Percentiles rank a stretch among this genome's conserved stretches.
phyloP scores from a whole-genome alignment of 164 flowering plant genomes.

The Chloranthus sessilifolius region DNA sequence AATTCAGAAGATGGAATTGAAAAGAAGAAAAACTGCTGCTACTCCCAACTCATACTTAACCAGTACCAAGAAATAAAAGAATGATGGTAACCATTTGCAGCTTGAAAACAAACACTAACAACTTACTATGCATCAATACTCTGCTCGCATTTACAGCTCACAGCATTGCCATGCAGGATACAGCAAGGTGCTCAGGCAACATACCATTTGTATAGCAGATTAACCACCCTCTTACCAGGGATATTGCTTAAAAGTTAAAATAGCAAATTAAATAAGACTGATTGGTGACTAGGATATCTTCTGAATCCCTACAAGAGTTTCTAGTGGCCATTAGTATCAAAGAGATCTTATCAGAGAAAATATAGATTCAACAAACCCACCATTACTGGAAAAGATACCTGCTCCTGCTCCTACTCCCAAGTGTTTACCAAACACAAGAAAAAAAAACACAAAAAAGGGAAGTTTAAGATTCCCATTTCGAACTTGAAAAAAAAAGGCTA shows the following conservation, averaged over 20 bases:
- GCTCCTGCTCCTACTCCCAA: slow-evolving; percentile 17
- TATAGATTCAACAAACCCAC: slow-evolving; percentile 24
- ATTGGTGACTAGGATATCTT: slow-evolving; percentile 24
- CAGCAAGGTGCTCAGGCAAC: slow-evolving; percentile 20
- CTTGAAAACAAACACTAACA: slow-evolving; percentile 37
- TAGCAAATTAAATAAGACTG: slow-evolving; percentile 15
- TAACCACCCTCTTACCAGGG: slow-evolving; percentile 46
- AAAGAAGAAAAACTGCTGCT: slow-evolving; percentile 34
- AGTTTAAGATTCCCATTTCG: background rate
- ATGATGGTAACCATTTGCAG: slow-evolving; percentile 44
- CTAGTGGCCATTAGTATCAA: slow-evolving; percentile 5
- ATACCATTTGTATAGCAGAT: slow-evolving; percentile 14
- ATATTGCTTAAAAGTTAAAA: slow-evolving; percentile 17
- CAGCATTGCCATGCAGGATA: slow-evolving; percentile 43
- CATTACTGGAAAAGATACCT: slow-evolving; percentile 24
- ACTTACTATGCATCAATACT: slow-evolving; percentile 44
- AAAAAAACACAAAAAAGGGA: background rate
- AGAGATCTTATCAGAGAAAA: slow-evolving; percentile 10
- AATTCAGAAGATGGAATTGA: slow-evolving; percentile 35
- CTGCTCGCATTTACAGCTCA: slow-evolving; percentile 36
- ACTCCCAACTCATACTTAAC: slow-evolving; percentile 63
- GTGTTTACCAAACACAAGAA: slow-evolving; percentile 11
- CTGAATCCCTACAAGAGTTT: slow-evolving; percentile 14
- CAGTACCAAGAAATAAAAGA: slow-evolving; percentile 34
- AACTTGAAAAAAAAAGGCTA: slow-evolving; percentile 3